These are phyloP conservation scores for Bombardia bombarda DNA, from an alignment of 495 filamentous ascomycete genomes.

Conservation along the genomic window DNA sequence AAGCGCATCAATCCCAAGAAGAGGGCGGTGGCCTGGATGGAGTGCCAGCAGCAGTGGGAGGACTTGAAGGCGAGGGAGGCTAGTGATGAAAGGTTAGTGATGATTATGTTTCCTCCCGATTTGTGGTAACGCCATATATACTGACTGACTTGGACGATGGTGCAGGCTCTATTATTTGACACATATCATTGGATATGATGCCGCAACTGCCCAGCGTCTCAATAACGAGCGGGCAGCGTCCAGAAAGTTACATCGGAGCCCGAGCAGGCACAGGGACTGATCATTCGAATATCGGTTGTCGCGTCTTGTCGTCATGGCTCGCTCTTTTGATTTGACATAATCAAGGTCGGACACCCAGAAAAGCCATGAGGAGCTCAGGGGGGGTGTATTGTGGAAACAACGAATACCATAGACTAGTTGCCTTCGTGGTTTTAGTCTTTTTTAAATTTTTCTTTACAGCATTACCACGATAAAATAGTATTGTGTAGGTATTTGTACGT, in stretches of 20 bases:
- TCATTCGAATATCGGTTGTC: constrained; percentile 3
- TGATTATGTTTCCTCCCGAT: background rate
- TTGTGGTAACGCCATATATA: background rate
- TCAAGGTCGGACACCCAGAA: too few species aligned
- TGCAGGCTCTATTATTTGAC: constrained; percentile 36
- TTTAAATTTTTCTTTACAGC: too few species aligned
- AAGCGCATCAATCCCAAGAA: constrained; percentile 67
- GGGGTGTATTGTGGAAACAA: too few species aligned
- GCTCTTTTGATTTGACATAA: too few species aligned
- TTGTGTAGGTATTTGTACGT: too few species aligned
- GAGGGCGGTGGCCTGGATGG: constrained; percentile 57
- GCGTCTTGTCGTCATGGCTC: too few species aligned
- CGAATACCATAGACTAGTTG: too few species aligned
- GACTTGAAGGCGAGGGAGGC: constrained; percentile 58
- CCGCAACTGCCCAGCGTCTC: constrained; percentile 27
- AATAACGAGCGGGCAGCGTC: constrained; percentile 26
- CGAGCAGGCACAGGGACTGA: constrained; percentile 20
- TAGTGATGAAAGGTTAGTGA: constrained; percentile 43
- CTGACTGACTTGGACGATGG: constrained; percentile 10
- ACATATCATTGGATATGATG: constrained; percentile 38
- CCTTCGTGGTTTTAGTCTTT: too few species aligned
- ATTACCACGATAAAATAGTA: too few species aligned
- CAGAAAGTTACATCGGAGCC: constrained; percentile 21
- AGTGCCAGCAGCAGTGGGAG: constrained; percentile 64
- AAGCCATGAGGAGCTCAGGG: too few species aligned